A percentile compares a stretch with the other conserved stretches of the same genome.
These are phyloP conservation scores for Leccinum incarnatum DNA, from an alignment of 768 basidiomycete genomes.

Conservation along the genomic window DNA sequence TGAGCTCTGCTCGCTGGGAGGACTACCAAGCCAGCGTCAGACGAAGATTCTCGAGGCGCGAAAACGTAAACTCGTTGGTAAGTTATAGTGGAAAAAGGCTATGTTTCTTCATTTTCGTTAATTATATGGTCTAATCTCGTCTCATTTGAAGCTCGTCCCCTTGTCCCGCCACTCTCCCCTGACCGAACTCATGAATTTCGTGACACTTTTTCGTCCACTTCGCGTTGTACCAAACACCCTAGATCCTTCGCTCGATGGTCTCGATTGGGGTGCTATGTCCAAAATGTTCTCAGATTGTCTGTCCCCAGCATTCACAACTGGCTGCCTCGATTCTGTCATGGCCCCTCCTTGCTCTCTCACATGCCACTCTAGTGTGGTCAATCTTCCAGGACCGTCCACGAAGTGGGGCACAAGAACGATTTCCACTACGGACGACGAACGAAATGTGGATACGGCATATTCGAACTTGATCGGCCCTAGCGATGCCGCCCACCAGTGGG, in stretches of 20 bases:
- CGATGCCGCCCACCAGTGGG: conserved; percentile 55
- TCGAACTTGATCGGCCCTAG: conserved; percentile 64
- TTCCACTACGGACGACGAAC: conserved; percentile 11
- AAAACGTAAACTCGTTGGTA: conserved; percentile 59
- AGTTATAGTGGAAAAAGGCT: conserved; percentile 7
- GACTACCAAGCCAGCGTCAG: conserved; percentile 43
- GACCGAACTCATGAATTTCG: conserved; percentile 80
- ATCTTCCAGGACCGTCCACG: conserved; percentile 24
- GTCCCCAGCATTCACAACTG: conserved; percentile 7
- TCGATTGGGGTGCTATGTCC: conserved; percentile 76
- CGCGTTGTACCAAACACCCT: conserved; percentile 80
- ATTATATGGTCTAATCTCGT: background rate
- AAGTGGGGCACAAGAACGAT: background rate
- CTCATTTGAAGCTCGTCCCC: conserved; percentile 61
- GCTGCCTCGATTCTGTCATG: conserved; percentile 16
- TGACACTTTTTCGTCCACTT: conserved; percentile 75
- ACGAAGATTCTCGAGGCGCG: conserved; percentile 41
- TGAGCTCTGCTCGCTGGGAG: conserved; percentile 59
- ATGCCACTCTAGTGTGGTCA: conserved; percentile 3
- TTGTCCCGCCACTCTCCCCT: conserved; percentile 85
- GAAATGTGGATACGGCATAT: conserved; percentile 49
- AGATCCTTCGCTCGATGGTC: conserved; percentile 43
- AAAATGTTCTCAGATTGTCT: conserved; percentile 65
- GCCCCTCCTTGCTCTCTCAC: conserved; percentile 24
- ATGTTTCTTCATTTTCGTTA: background rate